Evolutionary conservation across 257 asterid genomes (phyloP).

Genomic region (Ilex aquifolium): DNA sequence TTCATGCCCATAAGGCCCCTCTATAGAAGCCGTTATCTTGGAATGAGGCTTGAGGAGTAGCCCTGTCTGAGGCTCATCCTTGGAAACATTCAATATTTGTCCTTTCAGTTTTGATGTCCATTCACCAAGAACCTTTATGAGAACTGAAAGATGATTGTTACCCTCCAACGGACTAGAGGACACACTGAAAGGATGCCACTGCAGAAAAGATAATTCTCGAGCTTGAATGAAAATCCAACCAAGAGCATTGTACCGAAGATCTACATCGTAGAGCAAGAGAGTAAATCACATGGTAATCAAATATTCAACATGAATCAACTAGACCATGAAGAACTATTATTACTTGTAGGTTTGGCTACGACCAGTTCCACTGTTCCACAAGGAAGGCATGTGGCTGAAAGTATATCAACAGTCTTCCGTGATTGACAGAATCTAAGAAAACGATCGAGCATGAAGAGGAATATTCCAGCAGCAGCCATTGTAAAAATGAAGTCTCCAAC

Average conservation of each 20-base stretch:
- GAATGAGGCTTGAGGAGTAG: constrained; percentile 21
- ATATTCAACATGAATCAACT: not conserved
- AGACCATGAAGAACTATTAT: not conserved
- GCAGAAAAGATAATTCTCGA: constrained; percentile 64
- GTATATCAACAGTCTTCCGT: constrained; percentile 43
- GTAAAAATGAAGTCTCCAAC: constrained; percentile 61
- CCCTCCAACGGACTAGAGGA: constrained; percentile 72
- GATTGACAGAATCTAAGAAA: constrained; percentile 82
- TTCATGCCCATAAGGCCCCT: constrained; percentile 94
- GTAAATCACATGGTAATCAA: constrained; percentile 1
- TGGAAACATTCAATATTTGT: constrained; percentile 20
- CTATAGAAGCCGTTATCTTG: constrained; percentile 54
- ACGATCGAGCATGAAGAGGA: constrained; percentile 75
- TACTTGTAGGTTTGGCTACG: constrained; percentile 71
- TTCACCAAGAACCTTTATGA: constrained; percentile 62
- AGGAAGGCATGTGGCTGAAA: constrained; percentile 51
- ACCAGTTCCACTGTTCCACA: constrained; percentile 73
- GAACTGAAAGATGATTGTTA: constrained; percentile 44
- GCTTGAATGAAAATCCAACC: constrained; percentile 72
- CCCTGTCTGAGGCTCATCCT: constrained; percentile 17
- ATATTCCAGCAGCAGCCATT: constrained; percentile 56
- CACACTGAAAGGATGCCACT: constrained; percentile 83
- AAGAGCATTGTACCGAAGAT: constrained; percentile 64
- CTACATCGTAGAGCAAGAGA: constrained; percentile 24
- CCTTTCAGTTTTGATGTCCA: constrained; percentile 52